These are phyloP conservation scores for Mycosphaerelloides madeirae DNA, from an alignment of 2,329 filamentous ascomycete species.

Conservation along the genomic window DNA sequence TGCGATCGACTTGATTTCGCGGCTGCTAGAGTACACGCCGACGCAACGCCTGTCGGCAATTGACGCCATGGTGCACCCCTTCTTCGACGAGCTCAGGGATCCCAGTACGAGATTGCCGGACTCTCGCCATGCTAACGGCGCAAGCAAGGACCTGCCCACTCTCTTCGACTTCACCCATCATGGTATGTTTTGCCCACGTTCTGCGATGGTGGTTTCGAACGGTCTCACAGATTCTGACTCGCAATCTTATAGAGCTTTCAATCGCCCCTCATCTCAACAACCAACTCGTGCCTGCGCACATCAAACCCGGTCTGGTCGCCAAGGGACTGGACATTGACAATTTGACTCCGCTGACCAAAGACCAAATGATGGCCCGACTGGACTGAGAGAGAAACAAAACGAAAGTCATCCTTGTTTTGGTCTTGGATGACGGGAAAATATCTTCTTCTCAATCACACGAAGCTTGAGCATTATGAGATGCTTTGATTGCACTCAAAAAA, in stretches of 20 bases:
- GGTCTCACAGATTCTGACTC: constrained; percentile 8
- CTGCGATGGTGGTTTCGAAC: not conserved
- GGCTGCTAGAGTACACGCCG: constrained; percentile 91
- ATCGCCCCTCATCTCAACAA: constrained; percentile 84
- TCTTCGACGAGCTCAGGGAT: constrained; percentile 95
- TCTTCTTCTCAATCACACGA: no score
- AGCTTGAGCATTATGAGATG: constrained; percentile 10
- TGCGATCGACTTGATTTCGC: constrained; percentile 91
- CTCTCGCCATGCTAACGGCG: constrained; percentile 80
- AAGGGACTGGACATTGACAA: constrained; percentile 86
- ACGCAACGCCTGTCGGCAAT: constrained; percentile 90
- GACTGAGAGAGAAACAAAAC: constrained; percentile 54
- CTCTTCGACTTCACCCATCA: constrained; percentile 93
- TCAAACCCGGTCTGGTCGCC: constrained; percentile 66
- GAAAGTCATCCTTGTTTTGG: not conserved
- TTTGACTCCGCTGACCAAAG: constrained; percentile 83
- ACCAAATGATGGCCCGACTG: constrained; percentile 95
- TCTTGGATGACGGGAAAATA: no score
- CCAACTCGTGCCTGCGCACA: constrained; percentile 79
- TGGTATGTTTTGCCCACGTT: constrained; percentile 52
- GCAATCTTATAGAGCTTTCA: constrained; percentile 69
- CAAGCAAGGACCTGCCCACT: constrained; percentile 73
- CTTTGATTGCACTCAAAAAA: no score
- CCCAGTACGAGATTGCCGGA: constrained; percentile 88
- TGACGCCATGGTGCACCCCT: constrained; percentile 96